Conservation (phyloP, 1,284 basidiomycete genomes). For the Tilletiaria anomala region DNA sequence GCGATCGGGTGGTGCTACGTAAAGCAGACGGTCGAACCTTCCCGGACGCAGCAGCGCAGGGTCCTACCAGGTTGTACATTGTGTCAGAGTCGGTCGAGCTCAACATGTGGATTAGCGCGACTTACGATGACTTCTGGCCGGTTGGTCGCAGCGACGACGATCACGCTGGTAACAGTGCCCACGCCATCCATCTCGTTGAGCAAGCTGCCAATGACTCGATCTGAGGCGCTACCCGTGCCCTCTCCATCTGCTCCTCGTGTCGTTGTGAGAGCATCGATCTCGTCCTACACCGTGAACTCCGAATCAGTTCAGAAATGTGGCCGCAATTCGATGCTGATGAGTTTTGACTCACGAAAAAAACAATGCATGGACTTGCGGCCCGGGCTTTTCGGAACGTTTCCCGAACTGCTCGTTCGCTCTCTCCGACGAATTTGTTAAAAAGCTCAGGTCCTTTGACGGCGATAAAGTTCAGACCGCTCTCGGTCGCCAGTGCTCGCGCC, state of each 20-base stretch:
- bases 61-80: too few relatives aligned
- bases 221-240: constrained; percentile 46
- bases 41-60: constrained; percentile 88
- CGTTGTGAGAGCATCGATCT: constrained; percentile 83
- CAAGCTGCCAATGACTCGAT: constrained; percentile 80
- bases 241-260: constrained; percentile 45
- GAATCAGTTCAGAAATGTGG: not conserved
- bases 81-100: not conserved
- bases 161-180: constrained; percentile 79
- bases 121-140: constrained; percentile 77
- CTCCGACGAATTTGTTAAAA: constrained; percentile 91
- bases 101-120: not conserved
- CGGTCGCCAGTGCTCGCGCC: constrained; percentile 81
- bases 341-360: constrained; percentile 67
- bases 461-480: constrained; percentile 90
- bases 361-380: constrained; percentile 78
- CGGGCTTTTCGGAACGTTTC: constrained; percentile 92
- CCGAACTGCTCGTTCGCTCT: constrained; percentile 83
- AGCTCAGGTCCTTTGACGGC: constrained; percentile 98
- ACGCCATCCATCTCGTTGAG: constrained; percentile 96
- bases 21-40: constrained; percentile 82
- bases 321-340: not conserved
- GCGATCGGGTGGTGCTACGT: constrained; percentile 78
- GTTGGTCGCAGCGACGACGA: constrained; percentile 90
- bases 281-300: constrained; percentile 53